These are phyloP conservation scores for Acanthamoeba sp. DNA, from an alignment of 208 protist species.

Conservation along the genomic window DNA sequence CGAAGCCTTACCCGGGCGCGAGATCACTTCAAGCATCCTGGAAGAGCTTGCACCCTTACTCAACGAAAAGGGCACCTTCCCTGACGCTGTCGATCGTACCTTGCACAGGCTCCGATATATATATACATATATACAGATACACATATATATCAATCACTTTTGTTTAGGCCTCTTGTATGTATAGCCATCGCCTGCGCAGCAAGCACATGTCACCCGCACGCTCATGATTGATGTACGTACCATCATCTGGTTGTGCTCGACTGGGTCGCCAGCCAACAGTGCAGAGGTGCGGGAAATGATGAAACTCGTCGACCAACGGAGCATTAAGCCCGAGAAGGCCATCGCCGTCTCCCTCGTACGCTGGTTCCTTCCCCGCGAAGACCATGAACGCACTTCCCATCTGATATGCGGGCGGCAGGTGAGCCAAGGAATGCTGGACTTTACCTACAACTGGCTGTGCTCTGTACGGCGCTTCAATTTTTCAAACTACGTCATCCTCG, in stretches of 20 bases:
- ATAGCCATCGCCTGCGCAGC: too few relatives aligned
- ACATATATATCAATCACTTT: neutral
- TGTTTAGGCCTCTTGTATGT: too few relatives aligned
- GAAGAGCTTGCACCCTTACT: neutral
- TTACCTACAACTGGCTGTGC: constrained; percentile 23
- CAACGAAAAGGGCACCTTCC: neutral
- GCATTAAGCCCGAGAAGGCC: neutral
- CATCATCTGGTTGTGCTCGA: neutral
- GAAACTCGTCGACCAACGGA: neutral
- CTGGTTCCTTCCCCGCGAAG: too few relatives aligned
- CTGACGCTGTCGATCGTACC: neutral
- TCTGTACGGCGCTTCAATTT: constrained; percentile 27
- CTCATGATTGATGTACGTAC: too few relatives aligned
- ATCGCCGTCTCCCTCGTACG: constrained; percentile 3
- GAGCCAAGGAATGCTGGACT: constrained; percentile 38
- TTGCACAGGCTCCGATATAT: neutral
- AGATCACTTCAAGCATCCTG: too few relatives aligned
- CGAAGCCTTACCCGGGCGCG: too few relatives aligned
- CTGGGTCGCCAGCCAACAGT: neutral
- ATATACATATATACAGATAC: neutral
- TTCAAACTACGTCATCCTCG: constrained; percentile 6
- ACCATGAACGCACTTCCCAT: neutral
- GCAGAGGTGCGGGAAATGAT: neutral
- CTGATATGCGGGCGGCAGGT: neutral
- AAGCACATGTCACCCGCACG: neutral